Base-by-base conservation (phyloP, 192 early-diverging fungal genomes). In the Coemansia sp. region DNA sequence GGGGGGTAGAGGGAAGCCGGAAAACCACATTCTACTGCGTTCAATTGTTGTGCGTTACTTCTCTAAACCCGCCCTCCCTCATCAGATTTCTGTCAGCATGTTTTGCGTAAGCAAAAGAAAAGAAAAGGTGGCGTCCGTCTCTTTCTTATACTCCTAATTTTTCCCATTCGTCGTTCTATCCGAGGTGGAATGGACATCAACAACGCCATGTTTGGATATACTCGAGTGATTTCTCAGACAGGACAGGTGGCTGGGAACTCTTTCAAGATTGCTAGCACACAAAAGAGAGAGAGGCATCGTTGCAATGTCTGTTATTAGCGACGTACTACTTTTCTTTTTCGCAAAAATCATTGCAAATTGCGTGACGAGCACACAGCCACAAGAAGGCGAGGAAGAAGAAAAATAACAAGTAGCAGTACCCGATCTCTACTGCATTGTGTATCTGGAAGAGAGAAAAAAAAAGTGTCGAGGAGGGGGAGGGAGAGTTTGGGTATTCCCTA, bases 21-120 rank as follows among this genome's bases (percentile, higher is more conserved):
- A n/a, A 37, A 58, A 58, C 56, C 56, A 38, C 56, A 38, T 58
- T 58, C 56, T 58, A 58, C 56, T 58, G 56, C 36, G 8, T 9
- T 4, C 56, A 24, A 58, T 58, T 57, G 54, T 35, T 57, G 54
- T 35, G 32, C n/a, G 32, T 57, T 58, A 58, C 56, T 37, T 58
- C 56, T 31, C 29, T 27, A 8, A 11, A 38, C 37, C 37, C 54
- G 1, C 9, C 32, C 32, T 17, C 56, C 20, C 17, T 37, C 20
- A 19, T 58, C 56, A 11, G n/a, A 22, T 37, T 58, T 7, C 32
- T 5, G 6, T 38, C 32, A 35, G 56, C 36, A 2, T n/a, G 9
- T 12, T 58, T 20, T 15, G 24, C 5, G 6, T n/a, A 49, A 36
- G 10, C 37, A 38, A 38, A 11, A 11, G n/a, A n/a, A n/a, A n/a